These are phyloP conservation scores for Flaveria linearis DNA, from an alignment of 129 eudicot genomes.

Conservation along the genomic window DNA sequence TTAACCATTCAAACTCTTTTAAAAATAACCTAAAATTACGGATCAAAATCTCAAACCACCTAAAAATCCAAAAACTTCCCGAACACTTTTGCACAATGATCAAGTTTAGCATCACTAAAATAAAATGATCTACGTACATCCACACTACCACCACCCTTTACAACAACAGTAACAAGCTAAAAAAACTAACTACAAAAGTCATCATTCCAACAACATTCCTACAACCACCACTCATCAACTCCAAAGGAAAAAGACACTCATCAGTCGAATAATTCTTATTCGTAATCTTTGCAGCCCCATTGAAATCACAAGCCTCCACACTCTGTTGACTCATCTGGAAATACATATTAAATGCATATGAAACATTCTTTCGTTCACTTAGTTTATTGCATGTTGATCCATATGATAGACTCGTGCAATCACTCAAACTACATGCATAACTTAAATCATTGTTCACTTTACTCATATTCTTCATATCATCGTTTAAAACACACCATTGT, in stretches of 20 bases:
- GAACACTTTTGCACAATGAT: no score
- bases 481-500: slow-evolving; percentile 54
- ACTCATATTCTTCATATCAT: slow-evolving; percentile 30
- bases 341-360: slow-evolving; percentile 63
- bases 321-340: slow-evolving; percentile 57
- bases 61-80: no score
- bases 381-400: slow-evolving; percentile 39
- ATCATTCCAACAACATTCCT: not conserved
- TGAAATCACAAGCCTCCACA: slow-evolving; percentile 50
- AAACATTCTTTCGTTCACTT: slow-evolving; percentile 26
- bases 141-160: not conserved
- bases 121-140: no score
- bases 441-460: slow-evolving; percentile 18
- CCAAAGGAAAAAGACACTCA: slow-evolving; percentile 43
- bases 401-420: slow-evolving; percentile 48
- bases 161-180: slow-evolving; percentile 22
- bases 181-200: slow-evolving; percentile 19
- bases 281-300: slow-evolving; percentile 41
- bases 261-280: slow-evolving; percentile 27
- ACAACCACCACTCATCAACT: slow-evolving; percentile 30
- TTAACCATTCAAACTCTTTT: no score
- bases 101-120: no score
- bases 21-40: no score
- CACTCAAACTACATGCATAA: slow-evolving; percentile 49
- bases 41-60: no score